These are phyloP conservation scores for Tylopilus sp. DNA, from an alignment of 768 basidiomycete species.

Conservation along the genomic window DNA sequence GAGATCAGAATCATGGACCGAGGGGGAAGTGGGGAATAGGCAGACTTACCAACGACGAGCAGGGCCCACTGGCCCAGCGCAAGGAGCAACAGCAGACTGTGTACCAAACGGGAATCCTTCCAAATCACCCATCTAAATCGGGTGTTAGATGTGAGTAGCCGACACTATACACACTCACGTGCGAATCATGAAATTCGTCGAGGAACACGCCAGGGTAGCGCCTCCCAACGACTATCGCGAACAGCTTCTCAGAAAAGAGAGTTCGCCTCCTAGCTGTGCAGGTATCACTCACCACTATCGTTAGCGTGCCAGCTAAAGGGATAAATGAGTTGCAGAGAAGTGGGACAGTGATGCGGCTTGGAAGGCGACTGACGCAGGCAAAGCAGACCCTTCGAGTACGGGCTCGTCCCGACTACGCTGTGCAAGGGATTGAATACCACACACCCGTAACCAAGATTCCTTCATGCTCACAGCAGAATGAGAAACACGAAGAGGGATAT, in stretches of 20 bases:
- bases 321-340: background rate
- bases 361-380: slow-evolving; percentile 17
- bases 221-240: slow-evolving; percentile 2
- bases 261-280: too few species aligned
- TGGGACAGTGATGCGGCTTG: background rate
- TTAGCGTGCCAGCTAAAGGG: background rate
- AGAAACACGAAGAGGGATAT: slow-evolving; percentile 7
- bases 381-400: background rate
- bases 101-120: slow-evolving; percentile 15
- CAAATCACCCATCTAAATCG: slow-evolving; percentile 24
- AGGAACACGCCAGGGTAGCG: slow-evolving; percentile 21
- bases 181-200: slow-evolving; percentile 22
- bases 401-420: slow-evolving; percentile 2
- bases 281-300: slow-evolving; percentile 6
- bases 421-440: background rate
- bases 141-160: background rate
- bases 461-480: slow-evolving; percentile 10
- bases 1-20: background rate
- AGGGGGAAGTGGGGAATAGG: background rate
- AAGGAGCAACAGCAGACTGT: slow-evolving; percentile 8
- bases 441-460: background rate
- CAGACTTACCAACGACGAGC: slow-evolving; percentile 8
- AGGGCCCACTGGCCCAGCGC: slow-evolving; percentile 20
- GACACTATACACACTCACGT: slow-evolving; percentile 12
- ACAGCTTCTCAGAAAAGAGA: background rate